Percentiles rank a stretch among this genome's conserved stretches.
Conservation (phyloP, 2,329 filamentous ascomycete genomes). For the Acrodontium crateriforme region DNA sequence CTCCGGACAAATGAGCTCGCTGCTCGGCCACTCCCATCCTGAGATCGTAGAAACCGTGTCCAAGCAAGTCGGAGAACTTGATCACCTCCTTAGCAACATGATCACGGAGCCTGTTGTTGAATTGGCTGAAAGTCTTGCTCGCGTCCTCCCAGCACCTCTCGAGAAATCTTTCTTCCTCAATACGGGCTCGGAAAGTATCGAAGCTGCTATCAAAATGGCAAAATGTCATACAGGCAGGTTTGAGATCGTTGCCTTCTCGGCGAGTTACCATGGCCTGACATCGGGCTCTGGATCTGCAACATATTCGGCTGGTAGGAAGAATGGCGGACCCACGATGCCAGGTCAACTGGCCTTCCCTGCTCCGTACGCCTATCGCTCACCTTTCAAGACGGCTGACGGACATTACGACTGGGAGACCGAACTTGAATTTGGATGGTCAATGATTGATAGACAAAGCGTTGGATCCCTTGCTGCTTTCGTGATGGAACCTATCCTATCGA, state of each 20-base stretch:
- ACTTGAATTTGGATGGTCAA: conserved; percentile 46
- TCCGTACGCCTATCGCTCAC: conserved; percentile 47
- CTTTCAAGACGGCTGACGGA: conserved; percentile 45
- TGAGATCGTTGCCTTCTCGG: conserved; percentile 47
- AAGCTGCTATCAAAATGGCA: conserved; percentile 51
- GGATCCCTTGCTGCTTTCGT: conserved; percentile 51
- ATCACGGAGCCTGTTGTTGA: conserved; percentile 42
- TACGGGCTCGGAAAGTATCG: conserved; percentile 41
- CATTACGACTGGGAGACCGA: conserved; percentile 53
- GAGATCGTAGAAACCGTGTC: conserved; percentile 43
- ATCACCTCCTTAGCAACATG: conserved; percentile 48
- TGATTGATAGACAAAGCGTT: conserved; percentile 45
- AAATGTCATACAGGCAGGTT: conserved; percentile 52
- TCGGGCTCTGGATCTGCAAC: conserved; percentile 38
- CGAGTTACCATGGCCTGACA: conserved; percentile 50
- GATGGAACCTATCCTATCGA: conserved; percentile 46
- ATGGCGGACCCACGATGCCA: conserved; percentile 36
- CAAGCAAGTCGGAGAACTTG: conserved; percentile 37
- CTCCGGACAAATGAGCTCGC: conserved; percentile 46
- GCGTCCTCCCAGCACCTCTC: conserved; percentile 35
- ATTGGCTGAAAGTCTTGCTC: conserved; percentile 38
- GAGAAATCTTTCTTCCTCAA: conserved; percentile 45
- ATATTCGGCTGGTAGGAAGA: conserved; percentile 39
- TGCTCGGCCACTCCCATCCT: conserved; percentile 44
- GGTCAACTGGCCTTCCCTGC: conserved; percentile 45